Percentiles rank a stretch among this genome's conserved stretches.
Evolutionary conservation across 2,329 filamentous ascomycete genomes (phyloP).

Genomic region (Colletotrichum filicis): DNA sequence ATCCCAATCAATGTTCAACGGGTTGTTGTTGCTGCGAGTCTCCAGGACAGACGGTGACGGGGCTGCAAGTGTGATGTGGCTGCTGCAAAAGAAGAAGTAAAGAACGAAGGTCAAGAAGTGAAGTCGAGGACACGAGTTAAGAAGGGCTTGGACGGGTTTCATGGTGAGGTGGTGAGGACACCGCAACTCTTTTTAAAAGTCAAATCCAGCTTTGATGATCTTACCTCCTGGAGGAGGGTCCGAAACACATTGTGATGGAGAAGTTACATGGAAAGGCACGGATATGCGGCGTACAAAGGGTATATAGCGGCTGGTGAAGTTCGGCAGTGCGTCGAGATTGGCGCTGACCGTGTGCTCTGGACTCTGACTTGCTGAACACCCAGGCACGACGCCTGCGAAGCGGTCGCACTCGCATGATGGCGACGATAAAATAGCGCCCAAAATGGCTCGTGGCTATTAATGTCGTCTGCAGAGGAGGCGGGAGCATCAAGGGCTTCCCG

Average conservation of each 20-base stretch:
- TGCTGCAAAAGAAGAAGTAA: constrained; percentile 40
- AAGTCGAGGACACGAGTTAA: constrained; percentile 41
- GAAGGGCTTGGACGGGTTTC: constrained; percentile 46
- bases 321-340: constrained; percentile 55
- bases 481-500: constrained; percentile 38
- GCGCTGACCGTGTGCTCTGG: constrained; percentile 52
- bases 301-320: constrained; percentile 70
- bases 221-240: constrained; percentile 57
- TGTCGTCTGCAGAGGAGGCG: constrained; percentile 40
- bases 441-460: constrained; percentile 42
- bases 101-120: constrained; percentile 34
- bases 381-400: constrained; percentile 43
- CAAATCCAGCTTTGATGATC: constrained; percentile 43
- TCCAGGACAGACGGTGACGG: constrained; percentile 41
- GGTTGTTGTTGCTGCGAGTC: constrained; percentile 42
- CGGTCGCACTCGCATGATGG: constrained; percentile 51
- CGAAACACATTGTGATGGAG: constrained; percentile 64
- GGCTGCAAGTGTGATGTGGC: constrained; percentile 40
- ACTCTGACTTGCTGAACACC: constrained; percentile 53
- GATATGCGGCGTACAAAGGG: constrained; percentile 57
- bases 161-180: constrained; percentile 55
- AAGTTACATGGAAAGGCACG: constrained; percentile 56
- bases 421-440: constrained; percentile 50
- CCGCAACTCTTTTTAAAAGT: constrained; percentile 43
- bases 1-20: constrained; percentile 62